A percentile compares a stretch with the other conserved stretches of the same genome.
Evolutionary conservation across 306 rosid species (phyloP).

Genomic region (Cotoneaster glaucophyllus): DNA sequence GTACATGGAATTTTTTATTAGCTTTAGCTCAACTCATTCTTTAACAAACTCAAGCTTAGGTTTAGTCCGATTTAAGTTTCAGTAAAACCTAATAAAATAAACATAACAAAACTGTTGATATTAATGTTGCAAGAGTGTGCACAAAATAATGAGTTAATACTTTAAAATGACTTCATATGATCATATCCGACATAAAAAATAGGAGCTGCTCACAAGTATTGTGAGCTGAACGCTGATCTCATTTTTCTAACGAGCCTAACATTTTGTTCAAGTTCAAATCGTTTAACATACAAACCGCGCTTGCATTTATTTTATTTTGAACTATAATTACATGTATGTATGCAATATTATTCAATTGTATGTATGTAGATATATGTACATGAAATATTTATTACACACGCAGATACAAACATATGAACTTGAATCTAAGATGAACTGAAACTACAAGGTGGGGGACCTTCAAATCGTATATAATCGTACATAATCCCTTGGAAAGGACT

Average conservation of each 20-base stretch:
- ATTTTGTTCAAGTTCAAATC: not conserved
- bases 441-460: constrained; percentile 44
- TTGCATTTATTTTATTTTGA: not conserved
- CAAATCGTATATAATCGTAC: constrained; percentile 91
- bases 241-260: not conserved
- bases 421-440: not conserved
- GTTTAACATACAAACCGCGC: not conserved
- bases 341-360: not conserved
- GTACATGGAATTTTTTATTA: no score
- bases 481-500: constrained; percentile 77
- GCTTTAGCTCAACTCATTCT: not conserved
- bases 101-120: not conserved
- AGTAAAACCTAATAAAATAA: not conserved
- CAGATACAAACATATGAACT: not conserved
- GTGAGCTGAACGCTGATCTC: not conserved
- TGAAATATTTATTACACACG: not conserved
- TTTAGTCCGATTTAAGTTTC: not conserved
- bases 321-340: not conserved
- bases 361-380: not conserved
- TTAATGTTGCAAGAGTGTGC: not conserved
- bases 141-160: not conserved
- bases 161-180: no score
- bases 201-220: not conserved
- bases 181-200: no score
- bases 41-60: not conserved